Percentiles rank a stretch among this genome's conserved stretches.
Conservation (phyloP, 192 early-diverging fungal genomes). For the Backusella macrospora region DNA sequence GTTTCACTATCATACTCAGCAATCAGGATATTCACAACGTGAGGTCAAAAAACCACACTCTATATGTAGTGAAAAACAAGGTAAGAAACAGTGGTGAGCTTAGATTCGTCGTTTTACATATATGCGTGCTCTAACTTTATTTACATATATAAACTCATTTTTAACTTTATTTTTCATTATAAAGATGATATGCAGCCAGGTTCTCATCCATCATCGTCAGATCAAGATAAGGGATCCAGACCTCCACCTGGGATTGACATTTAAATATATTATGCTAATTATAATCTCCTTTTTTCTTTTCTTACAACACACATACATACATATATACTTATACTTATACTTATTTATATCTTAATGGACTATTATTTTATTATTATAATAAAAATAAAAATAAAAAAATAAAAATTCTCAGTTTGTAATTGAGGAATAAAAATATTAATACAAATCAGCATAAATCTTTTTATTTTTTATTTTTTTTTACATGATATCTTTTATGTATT, state of each 20-base stretch:
- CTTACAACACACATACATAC: background rate
- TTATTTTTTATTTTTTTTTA: background rate
- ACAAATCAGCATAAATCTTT: too few species aligned
- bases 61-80: background rate
- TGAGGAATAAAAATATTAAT: too few species aligned
- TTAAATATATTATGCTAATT: background rate
- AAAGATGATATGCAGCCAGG: background rate
- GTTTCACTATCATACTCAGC: background rate
- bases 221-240: conserved; percentile 17
- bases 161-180: background rate
- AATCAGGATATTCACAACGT: background rate
- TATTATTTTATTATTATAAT: background rate
- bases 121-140: too few species aligned
- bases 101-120: too few species aligned
- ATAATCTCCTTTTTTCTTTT: background rate
- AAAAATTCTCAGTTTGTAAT: background rate
- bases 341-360: conserved; percentile 12
- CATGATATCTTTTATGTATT: background rate
- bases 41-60: background rate
- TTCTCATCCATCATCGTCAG: background rate
- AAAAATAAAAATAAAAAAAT: background rate
- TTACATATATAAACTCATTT: background rate
- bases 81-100: background rate
- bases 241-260: conserved; percentile 15
- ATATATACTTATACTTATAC: background rate